Conservation (phyloP, 1,139 yeast species). For the Pneumocystis carinii region DNA sequence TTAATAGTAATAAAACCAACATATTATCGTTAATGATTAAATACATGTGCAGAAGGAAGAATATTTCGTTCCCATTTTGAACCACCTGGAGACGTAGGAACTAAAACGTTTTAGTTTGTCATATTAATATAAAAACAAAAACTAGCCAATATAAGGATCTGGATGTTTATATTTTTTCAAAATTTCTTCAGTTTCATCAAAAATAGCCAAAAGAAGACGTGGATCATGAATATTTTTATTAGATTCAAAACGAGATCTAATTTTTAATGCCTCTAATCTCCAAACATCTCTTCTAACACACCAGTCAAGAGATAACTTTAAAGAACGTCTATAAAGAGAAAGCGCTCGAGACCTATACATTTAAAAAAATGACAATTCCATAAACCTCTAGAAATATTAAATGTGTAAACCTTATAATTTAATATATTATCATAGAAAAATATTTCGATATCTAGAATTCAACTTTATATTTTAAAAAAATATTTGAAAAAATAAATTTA, state of each 20-base stretch:
- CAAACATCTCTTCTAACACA: conserved; percentile 13
- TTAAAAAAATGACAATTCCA: neutral
- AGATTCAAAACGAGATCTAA: conserved; percentile 14
- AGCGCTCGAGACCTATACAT: conserved; percentile 4
- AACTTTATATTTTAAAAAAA: neutral
- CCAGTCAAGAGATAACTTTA: conserved; percentile 14
- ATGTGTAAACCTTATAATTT: neutral
- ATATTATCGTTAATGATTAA: neutral
- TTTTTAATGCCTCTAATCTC: conserved; percentile 13
- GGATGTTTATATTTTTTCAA: conserved; percentile 7
- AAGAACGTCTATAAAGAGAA: conserved; percentile 13
- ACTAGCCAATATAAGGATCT: conserved; percentile 9
- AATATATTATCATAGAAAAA: neutral
- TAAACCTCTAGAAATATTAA: neutral
- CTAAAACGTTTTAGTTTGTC: neutral
- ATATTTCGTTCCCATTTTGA: conserved; percentile 3
- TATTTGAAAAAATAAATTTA: too few species aligned
- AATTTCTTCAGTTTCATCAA: conserved; percentile 8
- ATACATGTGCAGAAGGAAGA: neutral
- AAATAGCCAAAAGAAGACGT: conserved; percentile 5
- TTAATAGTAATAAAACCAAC: neutral
- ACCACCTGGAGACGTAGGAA: neutral
- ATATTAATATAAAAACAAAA: neutral
- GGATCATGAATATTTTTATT: conserved; percentile 13
- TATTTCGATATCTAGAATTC: neutral